Conservation (phyloP, 192 early-diverging fungal species). For the Coemansia reversa region DNA sequence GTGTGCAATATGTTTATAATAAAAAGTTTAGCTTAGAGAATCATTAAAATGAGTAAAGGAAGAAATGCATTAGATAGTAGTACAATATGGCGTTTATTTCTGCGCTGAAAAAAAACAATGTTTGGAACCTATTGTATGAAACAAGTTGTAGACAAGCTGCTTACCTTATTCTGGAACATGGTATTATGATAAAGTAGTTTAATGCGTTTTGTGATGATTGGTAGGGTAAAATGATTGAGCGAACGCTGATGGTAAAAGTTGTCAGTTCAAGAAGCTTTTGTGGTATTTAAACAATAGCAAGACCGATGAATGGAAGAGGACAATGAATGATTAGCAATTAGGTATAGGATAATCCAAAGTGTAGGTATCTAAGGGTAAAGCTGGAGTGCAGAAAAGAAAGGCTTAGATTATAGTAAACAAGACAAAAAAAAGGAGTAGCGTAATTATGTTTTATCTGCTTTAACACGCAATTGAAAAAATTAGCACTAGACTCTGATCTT, state of each 20-base stretch:
- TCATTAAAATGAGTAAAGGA: background rate
- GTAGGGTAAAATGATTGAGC: background rate
- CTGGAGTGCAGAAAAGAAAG: slow-evolving; percentile 1
- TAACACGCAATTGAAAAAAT: too few species aligned
- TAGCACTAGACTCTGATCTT: too few species aligned
- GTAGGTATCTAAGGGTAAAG: background rate
- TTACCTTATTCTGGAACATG: slow-evolving; percentile 54
- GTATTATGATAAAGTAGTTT: background rate
- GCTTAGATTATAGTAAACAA: background rate
- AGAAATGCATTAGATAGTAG: background rate
- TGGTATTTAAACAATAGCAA: background rate
- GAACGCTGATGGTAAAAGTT: background rate
- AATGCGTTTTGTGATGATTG: background rate
- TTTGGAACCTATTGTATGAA: background rate
- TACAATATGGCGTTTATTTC: too few species aligned
- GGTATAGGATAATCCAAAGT: background rate
- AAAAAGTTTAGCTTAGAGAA: background rate
- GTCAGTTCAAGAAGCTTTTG: too few species aligned
- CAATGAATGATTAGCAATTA: too few species aligned
- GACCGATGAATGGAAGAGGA: background rate
- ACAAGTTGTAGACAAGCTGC: background rate
- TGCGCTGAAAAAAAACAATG: too few species aligned
- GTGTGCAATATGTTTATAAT: slow-evolving; percentile 8
- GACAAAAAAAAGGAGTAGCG: background rate
- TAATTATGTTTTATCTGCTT: too few species aligned